Evolutionary conservation across 2,329 filamentous ascomycete species (phyloP), one percentile per base, ranked within the genome.

Genomic region (Venturia carpophila): DNA sequence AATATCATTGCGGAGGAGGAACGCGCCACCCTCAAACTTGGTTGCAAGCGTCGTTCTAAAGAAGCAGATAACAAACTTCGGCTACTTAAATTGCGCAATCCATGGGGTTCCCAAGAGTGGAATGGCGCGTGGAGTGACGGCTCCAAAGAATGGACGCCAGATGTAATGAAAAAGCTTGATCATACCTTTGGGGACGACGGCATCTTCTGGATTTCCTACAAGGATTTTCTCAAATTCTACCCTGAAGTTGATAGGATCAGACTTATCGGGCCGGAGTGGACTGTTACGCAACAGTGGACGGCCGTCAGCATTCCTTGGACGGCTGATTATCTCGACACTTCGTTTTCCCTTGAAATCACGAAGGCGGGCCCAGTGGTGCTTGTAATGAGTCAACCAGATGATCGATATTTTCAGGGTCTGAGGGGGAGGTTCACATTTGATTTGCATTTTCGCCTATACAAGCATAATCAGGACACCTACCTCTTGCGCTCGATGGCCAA

Each of bases 51-150:
- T 52, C 37, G 27, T 34, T 39, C 49, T 27, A 64, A 60, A 41
- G 52, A 64, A 19, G 69, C 0, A 69, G 67, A 45, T 27, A 56
- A 39, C 21, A 65, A 65, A 58, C 68, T 75, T 30, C 82, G 87
- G 1, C 77, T 92, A 1, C 78, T 91, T 2, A 81, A 86, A 62
- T 77, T 67, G 27, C 64, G 64, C 6, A 94, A 94, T 69, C 91
- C 91, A 0, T 94, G 90, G 90, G 91, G 90, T 0, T 84, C 37
- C 1, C 42, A 85, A 69, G 90, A 92, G 74, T 93, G 90, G 89
- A 88, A 84, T 49, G 90, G 91, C 0, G 80, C 89, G 0, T 94
- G 90, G 89, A 85, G 83, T 34, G 91, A 94, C 70, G 91, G 91
- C 0, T 91, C 87, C 17, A 88, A 89, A 70, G 87, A 93, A 74